These are phyloP conservation scores for Athelia psychrophila DNA, from an alignment of 1,284 basidiomycete genomes.

Conservation along the genomic window DNA sequence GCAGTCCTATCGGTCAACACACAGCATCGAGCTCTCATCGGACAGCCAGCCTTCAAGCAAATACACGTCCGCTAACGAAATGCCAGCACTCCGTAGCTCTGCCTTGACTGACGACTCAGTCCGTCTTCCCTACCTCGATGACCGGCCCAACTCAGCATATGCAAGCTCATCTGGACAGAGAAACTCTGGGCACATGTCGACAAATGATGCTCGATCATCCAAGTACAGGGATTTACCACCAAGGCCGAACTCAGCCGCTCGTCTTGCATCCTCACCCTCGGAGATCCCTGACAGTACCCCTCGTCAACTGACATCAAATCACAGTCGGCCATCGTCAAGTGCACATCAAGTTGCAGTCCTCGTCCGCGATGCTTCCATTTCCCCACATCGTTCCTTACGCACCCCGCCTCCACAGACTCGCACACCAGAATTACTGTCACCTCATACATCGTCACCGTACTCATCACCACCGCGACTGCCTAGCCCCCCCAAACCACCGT, in stretches of 20 bases:
- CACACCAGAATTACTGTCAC: conserved; percentile 26
- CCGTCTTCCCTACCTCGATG: conserved; percentile 26
- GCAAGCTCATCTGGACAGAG: conserved; percentile 13
- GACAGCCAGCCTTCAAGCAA: conserved; percentile 1
- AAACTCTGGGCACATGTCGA: conserved; percentile 9
- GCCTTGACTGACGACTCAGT: conserved; percentile 24
- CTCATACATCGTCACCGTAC: conserved; percentile 5
- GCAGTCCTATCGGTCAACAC: conserved; percentile 15
- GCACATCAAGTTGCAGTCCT: not conserved
- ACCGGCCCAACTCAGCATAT: conserved; percentile 20
- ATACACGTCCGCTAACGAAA: not conserved
- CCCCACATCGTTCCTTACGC: conserved; percentile 9
- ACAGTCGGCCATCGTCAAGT: conserved; percentile 28
- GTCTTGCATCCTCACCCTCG: not conserved
- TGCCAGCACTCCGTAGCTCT: conserved; percentile 13
- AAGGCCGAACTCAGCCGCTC: conserved; percentile 3
- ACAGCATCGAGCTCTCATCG: conserved; percentile 18
- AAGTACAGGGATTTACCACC: conserved; percentile 6
- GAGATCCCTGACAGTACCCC: not conserved
- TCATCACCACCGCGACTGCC: conserved; percentile 31
- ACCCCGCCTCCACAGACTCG: conserved; percentile 20
- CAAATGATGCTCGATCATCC: conserved; percentile 12
- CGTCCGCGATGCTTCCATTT: not conserved
- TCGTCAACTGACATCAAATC: conserved; percentile 21
- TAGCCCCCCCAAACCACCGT: conserved; percentile 32